These are phyloP conservation scores for Diplotaxis tenuifolia DNA, from an alignment of 345 rosid genomes.

Conservation along the genomic window DNA sequence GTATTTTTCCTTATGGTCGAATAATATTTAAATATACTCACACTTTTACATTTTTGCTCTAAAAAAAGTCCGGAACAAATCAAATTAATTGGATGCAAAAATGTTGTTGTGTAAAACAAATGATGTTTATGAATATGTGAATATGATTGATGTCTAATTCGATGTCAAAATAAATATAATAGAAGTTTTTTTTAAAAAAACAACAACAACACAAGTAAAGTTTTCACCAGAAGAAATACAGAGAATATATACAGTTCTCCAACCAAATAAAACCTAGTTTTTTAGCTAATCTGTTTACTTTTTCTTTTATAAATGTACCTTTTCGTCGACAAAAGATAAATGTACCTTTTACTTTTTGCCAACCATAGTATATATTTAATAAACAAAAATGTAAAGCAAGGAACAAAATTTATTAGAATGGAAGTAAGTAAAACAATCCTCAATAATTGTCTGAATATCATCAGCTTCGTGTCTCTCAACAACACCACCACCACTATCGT, in stretches of 20 bases:
- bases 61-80: background rate
- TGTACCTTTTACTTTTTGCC: background rate
- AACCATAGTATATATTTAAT: background rate
- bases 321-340: too few relatives aligned
- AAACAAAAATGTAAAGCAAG: background rate
- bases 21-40: conserved; percentile 8
- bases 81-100: background rate
- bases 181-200: background rate
- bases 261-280: background rate
- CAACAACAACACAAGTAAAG: background rate
- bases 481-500: conserved; percentile 23
- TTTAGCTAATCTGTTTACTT: background rate
- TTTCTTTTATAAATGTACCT: too few relatives aligned
- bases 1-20: conserved; percentile 6
- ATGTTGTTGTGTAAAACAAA: background rate
- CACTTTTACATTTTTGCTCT: background rate
- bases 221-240: background rate
- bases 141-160: background rate
- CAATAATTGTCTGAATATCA: background rate
- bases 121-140: background rate
- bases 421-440: background rate
- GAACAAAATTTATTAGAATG: background rate
- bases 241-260: background rate
- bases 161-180: background rate
- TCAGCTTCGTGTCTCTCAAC: conserved; percentile 5